These are phyloP conservation scores for Davidsoniella neocaledoniae DNA, from an alignment of 2,329 filamentous ascomycete species.

Conservation along the genomic window DNA sequence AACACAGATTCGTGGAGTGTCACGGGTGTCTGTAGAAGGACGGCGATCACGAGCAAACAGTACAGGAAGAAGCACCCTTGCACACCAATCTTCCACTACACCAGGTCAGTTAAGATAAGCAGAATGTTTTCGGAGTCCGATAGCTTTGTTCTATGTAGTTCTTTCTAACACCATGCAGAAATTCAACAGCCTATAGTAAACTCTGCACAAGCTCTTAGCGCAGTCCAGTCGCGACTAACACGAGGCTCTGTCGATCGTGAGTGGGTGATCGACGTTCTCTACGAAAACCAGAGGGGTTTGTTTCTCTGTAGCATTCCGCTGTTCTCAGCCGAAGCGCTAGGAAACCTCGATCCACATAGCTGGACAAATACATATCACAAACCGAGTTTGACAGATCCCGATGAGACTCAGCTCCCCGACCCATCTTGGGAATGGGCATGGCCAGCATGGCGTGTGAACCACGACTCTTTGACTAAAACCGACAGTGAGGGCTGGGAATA, in stretches of 20 bases:
- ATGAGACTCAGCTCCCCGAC: slow-evolving; percentile 82
- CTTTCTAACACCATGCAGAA: not conserved
- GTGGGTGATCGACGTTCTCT: slow-evolving; percentile 66
- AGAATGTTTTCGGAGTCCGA: not conserved
- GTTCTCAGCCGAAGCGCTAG: slow-evolving; percentile 75
- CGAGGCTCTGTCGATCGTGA: slow-evolving; percentile 22
- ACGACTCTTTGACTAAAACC: slow-evolving; percentile 51
- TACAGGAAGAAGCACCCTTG: not conserved
- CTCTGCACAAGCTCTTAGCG: not conserved
- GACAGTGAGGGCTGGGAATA: slow-evolving; percentile 96
- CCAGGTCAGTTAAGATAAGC: no score
- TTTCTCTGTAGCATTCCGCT: slow-evolving; percentile 79
- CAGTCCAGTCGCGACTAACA: not conserved
- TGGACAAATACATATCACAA: slow-evolving; percentile 64
- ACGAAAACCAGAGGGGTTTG: slow-evolving; percentile 85
- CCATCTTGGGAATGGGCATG: slow-evolving; percentile 86
- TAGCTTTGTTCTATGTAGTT: not conserved
- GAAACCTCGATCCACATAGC: slow-evolving; percentile 67
- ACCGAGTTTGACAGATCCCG: slow-evolving; percentile 48
- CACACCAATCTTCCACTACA: no score
- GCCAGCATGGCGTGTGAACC: slow-evolving; percentile 46
- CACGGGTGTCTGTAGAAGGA: slow-evolving; percentile 4
- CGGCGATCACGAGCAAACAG: no score
- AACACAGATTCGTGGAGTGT: slow-evolving; percentile 10
- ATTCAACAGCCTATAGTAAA: not conserved